These are phyloP conservation scores for Annulohypoxylon moriforme DNA, from an alignment of 495 filamentous ascomycete genomes.

Conservation along the genomic window DNA sequence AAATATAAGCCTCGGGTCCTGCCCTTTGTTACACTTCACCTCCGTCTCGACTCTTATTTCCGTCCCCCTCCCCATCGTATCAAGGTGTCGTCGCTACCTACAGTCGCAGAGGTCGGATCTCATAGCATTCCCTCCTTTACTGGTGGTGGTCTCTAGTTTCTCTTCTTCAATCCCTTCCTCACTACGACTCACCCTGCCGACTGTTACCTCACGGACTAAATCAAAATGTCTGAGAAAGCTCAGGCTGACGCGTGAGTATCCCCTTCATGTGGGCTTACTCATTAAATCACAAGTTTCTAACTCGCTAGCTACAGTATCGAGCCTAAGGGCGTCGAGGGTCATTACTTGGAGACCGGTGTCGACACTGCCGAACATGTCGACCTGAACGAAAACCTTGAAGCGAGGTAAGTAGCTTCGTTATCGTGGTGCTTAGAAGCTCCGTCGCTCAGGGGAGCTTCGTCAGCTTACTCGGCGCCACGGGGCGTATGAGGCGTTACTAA, in stretches of 20 bases:
- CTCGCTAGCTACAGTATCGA: slow-evolving; percentile 34
- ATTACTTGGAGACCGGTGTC: slow-evolving; percentile 51
- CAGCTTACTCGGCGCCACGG: neutral
- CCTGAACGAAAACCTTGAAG: slow-evolving; percentile 59
- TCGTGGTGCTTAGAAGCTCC: neutral
- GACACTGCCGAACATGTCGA: slow-evolving; percentile 52
- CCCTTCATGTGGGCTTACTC: neutral
- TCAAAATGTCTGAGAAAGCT: slow-evolving; percentile 32
- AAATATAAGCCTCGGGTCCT: slow-evolving; percentile 35
- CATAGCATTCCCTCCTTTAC: slow-evolving; percentile 11
- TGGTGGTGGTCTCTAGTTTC: slow-evolving; percentile 15
- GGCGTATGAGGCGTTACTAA: slow-evolving; percentile 10
- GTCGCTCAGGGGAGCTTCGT: neutral
- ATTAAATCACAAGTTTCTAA: slow-evolving; percentile 19
- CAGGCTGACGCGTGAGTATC: slow-evolving; percentile 26
- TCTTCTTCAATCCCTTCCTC: slow-evolving; percentile 3
- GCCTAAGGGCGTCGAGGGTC: slow-evolving; percentile 48
- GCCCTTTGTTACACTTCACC: slow-evolving; percentile 24
- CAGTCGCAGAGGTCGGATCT: slow-evolving; percentile 8
- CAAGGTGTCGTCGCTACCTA: slow-evolving; percentile 24
- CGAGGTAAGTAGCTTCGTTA: slow-evolving; percentile 50
- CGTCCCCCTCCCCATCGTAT: slow-evolving; percentile 16
- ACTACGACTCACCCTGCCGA: slow-evolving; percentile 1
- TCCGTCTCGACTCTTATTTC: slow-evolving; percentile 17
- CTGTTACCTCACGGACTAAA: slow-evolving; percentile 1